Conservation (phyloP, 306 rosid species). For the Oxytropis ochrocephala region DNA sequence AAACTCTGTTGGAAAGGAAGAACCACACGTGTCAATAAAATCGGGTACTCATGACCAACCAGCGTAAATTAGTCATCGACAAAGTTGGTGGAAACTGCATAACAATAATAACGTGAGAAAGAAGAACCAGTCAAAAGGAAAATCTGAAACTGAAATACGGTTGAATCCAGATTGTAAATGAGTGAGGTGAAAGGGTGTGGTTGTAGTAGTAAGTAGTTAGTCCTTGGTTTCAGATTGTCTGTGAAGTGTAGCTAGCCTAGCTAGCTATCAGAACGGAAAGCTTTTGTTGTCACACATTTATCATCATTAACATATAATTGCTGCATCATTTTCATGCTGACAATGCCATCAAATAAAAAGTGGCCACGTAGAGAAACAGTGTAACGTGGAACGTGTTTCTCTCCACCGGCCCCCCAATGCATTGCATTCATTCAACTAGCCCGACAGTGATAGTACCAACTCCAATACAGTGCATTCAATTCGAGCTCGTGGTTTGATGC, state of each 20-base stretch:
- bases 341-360: background rate
- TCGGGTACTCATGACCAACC: too few species aligned
- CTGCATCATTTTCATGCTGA: background rate
- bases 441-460: slow-evolving; percentile 4
- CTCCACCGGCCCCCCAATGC: background rate
- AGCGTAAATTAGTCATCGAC: too few species aligned
- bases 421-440: background rate
- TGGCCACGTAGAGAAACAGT: slow-evolving; percentile 2
- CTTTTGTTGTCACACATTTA: slow-evolving; percentile 7
- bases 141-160: background rate
- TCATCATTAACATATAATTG: slow-evolving; percentile 39
- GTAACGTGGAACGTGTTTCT: background rate
- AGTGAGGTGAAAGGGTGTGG: background rate
- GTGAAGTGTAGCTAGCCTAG: background rate
- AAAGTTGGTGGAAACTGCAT: too few species aligned
- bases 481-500: slow-evolving; percentile 19
- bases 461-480: slow-evolving; percentile 18
- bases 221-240: background rate
- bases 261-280: background rate
- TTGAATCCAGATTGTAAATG: background rate
- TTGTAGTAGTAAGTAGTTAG: background rate
- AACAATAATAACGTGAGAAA: too few species aligned
- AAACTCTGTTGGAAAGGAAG: too few species aligned
- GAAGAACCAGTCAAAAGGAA: background rate
- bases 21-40: too few species aligned